Evolutionary conservation across 345 rosid genomes (phyloP), one percentile per base, ranked within the genome.

Genomic region (Populus alba): DNA sequence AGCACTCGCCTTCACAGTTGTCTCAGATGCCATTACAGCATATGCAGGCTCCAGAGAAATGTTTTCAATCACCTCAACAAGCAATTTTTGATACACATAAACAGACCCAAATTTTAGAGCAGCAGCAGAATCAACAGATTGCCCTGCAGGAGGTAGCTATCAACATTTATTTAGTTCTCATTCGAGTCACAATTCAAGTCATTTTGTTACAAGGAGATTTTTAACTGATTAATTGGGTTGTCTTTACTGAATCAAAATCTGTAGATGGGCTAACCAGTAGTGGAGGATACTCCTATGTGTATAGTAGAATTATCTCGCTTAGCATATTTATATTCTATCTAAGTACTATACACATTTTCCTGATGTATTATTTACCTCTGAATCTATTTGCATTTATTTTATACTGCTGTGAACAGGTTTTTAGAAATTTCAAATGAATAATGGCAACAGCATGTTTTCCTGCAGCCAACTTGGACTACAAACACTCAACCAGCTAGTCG

Each of bases 41-140:
- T 59, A 69, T 41, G 72, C 87, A 83, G 61, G 80, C 80, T 75
- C 82, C 79, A 3, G 80, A 84, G 66, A 87, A 81, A 72, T 82
- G 74, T 80, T 78, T 85, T 86, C 93, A 85, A 79, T 78, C 82
- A 81, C 78, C 86, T 76, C 87, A 82, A 51, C 86, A 71, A 49
- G 75, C 75, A 59, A 86, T 63, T 71, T 77, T 89, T 61, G 92
- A 85, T 82, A 74, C 76, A 78, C 86, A 79, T 70, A 81, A 81
- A 76, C 86, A 83, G 23, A 80, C 66, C 65, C 87, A 82, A 71
- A 82, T 71, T 71, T 31, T 77, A 51, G 88, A 86, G 72, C 89
- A 87, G 79, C 87, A 75, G 71, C 87, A 80, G 65, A 79, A 72
- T 77, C 73, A 77, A 45, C 83, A 85, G 76, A 75, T 81, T 68